These are phyloP conservation scores for Ogataea corticis DNA, from an alignment of 805 yeast species.

Conservation along the genomic window DNA sequence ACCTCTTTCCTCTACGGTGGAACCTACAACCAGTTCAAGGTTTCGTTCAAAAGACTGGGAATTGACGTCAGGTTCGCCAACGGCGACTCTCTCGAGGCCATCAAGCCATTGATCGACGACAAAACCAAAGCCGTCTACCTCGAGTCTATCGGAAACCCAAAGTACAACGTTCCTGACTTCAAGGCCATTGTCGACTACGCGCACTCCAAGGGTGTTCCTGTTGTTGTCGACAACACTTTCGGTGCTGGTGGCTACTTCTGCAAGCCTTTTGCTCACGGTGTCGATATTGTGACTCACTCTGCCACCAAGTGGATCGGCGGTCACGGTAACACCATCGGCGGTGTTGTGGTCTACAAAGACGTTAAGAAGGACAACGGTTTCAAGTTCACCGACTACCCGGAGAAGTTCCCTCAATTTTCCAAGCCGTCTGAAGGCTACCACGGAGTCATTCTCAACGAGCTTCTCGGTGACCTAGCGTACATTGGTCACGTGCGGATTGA, in stretches of 20 bases:
- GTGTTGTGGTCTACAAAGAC: slow-evolving; percentile 61
- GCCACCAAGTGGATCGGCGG: slow-evolving; percentile 99
- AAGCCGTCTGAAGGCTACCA: slow-evolving; percentile 93
- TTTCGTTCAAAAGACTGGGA: slow-evolving; percentile 81
- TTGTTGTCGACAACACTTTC: slow-evolving; percentile 93
- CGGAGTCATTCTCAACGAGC: slow-evolving; percentile 79
- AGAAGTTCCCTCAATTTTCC: slow-evolving; percentile 88
- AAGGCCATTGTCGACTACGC: slow-evolving; percentile 73
- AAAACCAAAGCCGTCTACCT: slow-evolving; percentile 88
- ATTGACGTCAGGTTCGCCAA: slow-evolving; percentile 82
- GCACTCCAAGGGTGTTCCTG: slow-evolving; percentile 83
- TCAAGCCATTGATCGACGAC: slow-evolving; percentile 72
- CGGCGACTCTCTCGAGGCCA: slow-evolving; percentile 73
- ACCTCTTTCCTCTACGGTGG: slow-evolving; percentile 93
- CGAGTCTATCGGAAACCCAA: slow-evolving; percentile 92
- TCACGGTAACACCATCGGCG: slow-evolving; percentile 93
- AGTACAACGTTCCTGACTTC: slow-evolving; percentile 89
- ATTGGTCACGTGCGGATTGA: slow-evolving; percentile 81
- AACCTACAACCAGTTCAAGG: slow-evolving; percentile 93
- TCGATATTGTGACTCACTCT: slow-evolving; percentile 88
- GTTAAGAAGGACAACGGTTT: slow-evolving; percentile 79
- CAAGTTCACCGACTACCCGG: slow-evolving; percentile 84
- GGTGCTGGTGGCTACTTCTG: slow-evolving; percentile 94
- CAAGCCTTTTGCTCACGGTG: slow-evolving; percentile 85
- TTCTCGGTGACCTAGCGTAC: slow-evolving; percentile 77